Evolutionary conservation across 768 basidiomycete species (phyloP), one percentile per base, ranked within the genome.

Genomic region (Termitomyces titanicus): DNA sequence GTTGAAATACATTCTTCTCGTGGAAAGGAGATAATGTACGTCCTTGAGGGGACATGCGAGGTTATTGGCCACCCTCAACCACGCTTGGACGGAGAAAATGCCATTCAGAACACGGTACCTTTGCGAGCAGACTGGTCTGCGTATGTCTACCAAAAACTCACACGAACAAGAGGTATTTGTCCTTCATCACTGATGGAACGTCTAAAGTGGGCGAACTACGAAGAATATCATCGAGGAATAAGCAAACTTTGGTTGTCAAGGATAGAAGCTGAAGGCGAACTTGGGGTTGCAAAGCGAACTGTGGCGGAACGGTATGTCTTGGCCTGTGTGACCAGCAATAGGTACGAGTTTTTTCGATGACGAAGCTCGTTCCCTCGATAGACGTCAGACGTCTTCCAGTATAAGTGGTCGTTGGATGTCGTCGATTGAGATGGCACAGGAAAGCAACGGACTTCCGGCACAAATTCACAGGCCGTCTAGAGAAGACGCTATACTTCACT

Each of bases 11-110:
- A 53, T 37, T 64, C 66, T 9, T 44, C 47, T 0, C 38, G 55
- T 1, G 55, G 60, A 12, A 64, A 58, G 20, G 70, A 78, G 54
- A 65, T 63, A 10, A 77, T 81, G 59, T 83, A 84, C 62, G 82
- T 89, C 25, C 68, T 92, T 1, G 87, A 88, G 56, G 65, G 79
- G 20, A 92, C 89, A 0, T 89, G 89, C 63, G 89, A 92, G 62
- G 83, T 86, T 31, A 77, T 89, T 51, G 88, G 87, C 0, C 71
- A 66, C 31, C 61, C 68, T 18, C 42, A 59, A 5, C 18, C 51
- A 24, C 42, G 54, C 27, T 17, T 24, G 22, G 46, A 47, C 25
- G 45, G 45, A 29, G 40, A 46, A 15, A 25, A 34, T 9, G 5
- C 43, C 13, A 11, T 27, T 17, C 15, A 31, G 35, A 42, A 38